Evolutionary conservation across 768 basidiomycete species (phyloP).

Genomic region (Mycena belliarum): DNA sequence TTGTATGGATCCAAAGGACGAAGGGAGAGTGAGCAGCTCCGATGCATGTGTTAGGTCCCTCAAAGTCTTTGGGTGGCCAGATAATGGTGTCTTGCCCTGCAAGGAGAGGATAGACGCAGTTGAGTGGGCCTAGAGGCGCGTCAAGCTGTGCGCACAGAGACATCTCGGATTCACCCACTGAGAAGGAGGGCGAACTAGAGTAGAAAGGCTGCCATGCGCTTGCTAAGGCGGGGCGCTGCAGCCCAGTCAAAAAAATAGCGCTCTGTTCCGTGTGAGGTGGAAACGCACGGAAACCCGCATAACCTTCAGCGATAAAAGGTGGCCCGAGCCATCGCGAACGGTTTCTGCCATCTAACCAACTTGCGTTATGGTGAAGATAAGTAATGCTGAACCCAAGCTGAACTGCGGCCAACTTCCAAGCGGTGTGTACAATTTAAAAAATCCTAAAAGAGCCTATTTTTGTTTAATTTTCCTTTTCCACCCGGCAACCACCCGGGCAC

Average conservation of each 20-base stretch:
- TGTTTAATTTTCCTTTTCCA: no score
- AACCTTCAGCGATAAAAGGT: conserved; percentile 79
- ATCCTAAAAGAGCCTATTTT: no score
- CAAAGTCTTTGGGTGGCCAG: conserved; percentile 80
- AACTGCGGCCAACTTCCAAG: no score
- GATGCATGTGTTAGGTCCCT: conserved; percentile 79
- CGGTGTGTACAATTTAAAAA: no score
- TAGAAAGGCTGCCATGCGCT: conserved; percentile 87
- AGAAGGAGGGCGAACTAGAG: conserved; percentile 79
- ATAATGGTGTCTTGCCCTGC: conserved; percentile 68
- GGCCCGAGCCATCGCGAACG: conserved; percentile 53
- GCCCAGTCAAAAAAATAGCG: conserved; percentile 1
- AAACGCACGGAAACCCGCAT: conserved; percentile 81
- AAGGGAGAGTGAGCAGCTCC: conserved; percentile 77
- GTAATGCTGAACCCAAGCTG: no score
- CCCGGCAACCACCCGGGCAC: no score
- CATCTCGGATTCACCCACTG: conserved; percentile 40
- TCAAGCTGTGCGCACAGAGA: conserved; percentile 1
- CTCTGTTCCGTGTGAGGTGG: not conserved
- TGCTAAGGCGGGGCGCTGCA: conserved; percentile 71
- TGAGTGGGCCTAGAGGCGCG: conserved; percentile 54
- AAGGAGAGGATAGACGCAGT: conserved; percentile 76
- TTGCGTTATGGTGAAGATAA: not conserved
- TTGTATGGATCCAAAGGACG: conserved; percentile 84
- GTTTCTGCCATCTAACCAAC: conserved; percentile 12